Evolutionary conservation across 2,329 filamentous ascomycete species (phyloP).

Genomic region (Ophiosphaerella korrae): DNA sequence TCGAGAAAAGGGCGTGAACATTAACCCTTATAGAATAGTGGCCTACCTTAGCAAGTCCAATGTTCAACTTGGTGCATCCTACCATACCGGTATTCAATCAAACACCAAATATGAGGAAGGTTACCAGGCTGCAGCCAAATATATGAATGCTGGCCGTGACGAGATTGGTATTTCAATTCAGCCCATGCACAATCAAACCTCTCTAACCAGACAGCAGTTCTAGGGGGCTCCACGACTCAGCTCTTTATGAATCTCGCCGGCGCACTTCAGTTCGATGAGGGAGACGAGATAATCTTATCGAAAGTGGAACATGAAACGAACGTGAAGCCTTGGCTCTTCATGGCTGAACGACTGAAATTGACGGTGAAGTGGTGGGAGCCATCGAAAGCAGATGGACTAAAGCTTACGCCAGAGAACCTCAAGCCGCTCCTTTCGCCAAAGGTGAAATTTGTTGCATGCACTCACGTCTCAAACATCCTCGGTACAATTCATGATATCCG

Average conservation of each 20-base stretch:
- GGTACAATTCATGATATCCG: constrained; percentile 71
- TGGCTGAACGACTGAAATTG: constrained; percentile 66
- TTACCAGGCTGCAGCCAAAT: constrained; percentile 68
- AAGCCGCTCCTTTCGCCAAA: constrained; percentile 63
- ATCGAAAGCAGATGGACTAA: constrained; percentile 55
- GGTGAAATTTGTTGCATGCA: constrained; percentile 74
- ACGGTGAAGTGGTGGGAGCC: constrained; percentile 73
- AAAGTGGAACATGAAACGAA: constrained; percentile 80
- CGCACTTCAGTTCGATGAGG: constrained; percentile 40
- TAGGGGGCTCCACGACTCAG: constrained; percentile 77
- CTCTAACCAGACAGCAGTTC: constrained; percentile 51
- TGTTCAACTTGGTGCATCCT: constrained; percentile 76
- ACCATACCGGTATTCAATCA: constrained; percentile 64
- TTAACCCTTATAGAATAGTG: constrained; percentile 54
- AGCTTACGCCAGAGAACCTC: constrained; percentile 63
- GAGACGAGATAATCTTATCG: constrained; percentile 72
- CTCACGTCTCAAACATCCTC: constrained; percentile 75
- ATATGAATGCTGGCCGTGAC: constrained; percentile 69
- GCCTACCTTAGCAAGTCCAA: constrained; percentile 71
- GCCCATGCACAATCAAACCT: background rate
- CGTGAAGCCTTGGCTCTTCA: constrained; percentile 72
- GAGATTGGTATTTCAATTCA: constrained; percentile 62
- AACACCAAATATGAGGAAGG: constrained; percentile 65
- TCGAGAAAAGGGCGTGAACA: too few relatives aligned
- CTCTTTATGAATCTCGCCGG: constrained; percentile 70